Evolutionary conservation across 2,329 filamentous ascomycete species (phyloP).

Genomic region (Tolypocladium nubicola): DNA sequence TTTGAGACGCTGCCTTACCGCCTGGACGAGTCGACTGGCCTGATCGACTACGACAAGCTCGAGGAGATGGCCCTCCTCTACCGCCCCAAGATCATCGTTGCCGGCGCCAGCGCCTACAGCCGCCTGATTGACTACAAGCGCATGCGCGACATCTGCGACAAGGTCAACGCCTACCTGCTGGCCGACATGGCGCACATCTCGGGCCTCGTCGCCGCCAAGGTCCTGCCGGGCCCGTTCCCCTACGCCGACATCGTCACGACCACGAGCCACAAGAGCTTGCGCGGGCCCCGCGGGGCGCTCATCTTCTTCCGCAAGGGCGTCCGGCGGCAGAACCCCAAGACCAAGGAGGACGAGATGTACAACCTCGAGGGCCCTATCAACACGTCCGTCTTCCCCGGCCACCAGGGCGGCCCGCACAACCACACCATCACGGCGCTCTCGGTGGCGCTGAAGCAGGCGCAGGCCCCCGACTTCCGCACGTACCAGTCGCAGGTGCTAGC

Average conservation of each 20-base stretch:
- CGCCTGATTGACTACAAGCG: conserved; percentile 89
- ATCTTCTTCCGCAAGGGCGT: conserved; percentile 98
- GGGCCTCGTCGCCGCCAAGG: conserved; percentile 82
- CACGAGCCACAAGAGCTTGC: conserved; percentile 94
- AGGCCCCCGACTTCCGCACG: conserved; percentile 76
- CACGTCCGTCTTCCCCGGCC: conserved; percentile 91
- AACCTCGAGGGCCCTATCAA: conserved; percentile 92
- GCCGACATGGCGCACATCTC: conserved; percentile 98
- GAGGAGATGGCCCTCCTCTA: conserved; percentile 82
- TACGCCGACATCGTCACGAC: conserved; percentile 94
- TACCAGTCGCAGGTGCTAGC: conserved; percentile 86
- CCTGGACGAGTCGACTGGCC: conserved; percentile 77
- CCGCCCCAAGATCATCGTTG: conserved; percentile 90
- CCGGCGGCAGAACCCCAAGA: conserved; percentile 71
- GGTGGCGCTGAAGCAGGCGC: conserved; percentile 89
- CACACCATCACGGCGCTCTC: conserved; percentile 95
- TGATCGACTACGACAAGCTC: conserved; percentile 90
- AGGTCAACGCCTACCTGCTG: conserved; percentile 83
- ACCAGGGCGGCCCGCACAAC: conserved; percentile 97
- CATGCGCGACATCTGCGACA: conserved; percentile 84
- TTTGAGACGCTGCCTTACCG: conserved; percentile 97
- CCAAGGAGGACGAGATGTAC: conserved; percentile 75
- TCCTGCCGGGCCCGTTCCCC: conserved; percentile 80
- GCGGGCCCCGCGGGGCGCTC: conserved; percentile 90
- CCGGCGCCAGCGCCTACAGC: conserved; percentile 91